These are phyloP conservation scores for Plasmopara halstedii DNA, from an alignment of 352 stramenopile genomes.

Conservation along the genomic window DNA sequence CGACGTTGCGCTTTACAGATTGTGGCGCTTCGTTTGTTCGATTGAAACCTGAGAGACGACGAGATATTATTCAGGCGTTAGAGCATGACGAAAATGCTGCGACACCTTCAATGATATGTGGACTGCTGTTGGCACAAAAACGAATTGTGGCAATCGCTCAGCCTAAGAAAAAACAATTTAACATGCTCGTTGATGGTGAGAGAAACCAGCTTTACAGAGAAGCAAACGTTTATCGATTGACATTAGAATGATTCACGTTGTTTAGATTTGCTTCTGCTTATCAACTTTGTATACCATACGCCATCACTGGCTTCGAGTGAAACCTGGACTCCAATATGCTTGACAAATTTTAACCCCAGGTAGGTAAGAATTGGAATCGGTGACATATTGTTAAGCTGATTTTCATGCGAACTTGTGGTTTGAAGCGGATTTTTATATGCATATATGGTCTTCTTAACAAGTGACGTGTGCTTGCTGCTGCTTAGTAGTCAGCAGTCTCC, in stretches of 20 bases:
- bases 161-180: constrained; percentile 57
- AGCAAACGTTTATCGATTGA: too few species aligned
- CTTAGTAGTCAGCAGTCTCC: constrained; percentile 63
- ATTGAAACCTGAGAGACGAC: constrained; percentile 30
- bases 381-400: background rate
- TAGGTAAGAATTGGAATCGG: background rate
- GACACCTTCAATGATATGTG: constrained; percentile 47
- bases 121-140: constrained; percentile 37
- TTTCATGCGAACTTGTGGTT: background rate
- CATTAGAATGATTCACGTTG: too few species aligned
- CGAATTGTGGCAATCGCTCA: constrained; percentile 51
- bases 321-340: constrained; percentile 67
- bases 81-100: constrained; percentile 25
- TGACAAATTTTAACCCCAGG: constrained; percentile 45
- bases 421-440: constrained; percentile 61
- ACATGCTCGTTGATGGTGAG: constrained; percentile 52
- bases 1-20: constrained; percentile 33
- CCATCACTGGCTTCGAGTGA: constrained; percentile 51
- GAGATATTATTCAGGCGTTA: constrained; percentile 37
- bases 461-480: constrained; percentile 48
- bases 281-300: constrained; percentile 70
- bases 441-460: constrained; percentile 60
- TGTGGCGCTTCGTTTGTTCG: constrained; percentile 46
- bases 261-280: constrained; percentile 54
- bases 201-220: too few species aligned